These are phyloP conservation scores for Ganoderma boninense DNA, from an alignment of 1,284 basidiomycete species.

Conservation along the genomic window DNA sequence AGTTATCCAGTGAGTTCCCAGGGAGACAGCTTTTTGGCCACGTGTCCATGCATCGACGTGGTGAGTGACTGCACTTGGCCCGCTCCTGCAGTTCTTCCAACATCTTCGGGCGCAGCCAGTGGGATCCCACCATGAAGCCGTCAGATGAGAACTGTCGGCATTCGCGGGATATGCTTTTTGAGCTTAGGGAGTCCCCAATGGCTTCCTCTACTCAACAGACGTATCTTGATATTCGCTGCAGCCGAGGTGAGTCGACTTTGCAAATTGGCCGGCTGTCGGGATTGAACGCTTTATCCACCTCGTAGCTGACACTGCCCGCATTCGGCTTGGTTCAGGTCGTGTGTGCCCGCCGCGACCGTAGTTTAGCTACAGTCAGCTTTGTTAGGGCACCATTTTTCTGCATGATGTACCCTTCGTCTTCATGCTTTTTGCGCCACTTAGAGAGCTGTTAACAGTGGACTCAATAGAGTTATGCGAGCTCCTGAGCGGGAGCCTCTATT, in stretches of 20 bases:
- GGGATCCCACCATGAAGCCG: neutral
- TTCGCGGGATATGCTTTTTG: neutral
- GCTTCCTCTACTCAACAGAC: neutral
- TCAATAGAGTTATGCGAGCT: neutral
- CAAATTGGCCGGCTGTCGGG: too few species aligned
- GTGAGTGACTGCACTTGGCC: too few species aligned
- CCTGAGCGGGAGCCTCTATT: too few species aligned
- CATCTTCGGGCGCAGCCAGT: too few species aligned
- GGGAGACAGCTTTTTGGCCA: too few species aligned
- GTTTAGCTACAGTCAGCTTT: neutral
- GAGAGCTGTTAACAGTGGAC: neutral
- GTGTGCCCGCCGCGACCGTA: neutral
- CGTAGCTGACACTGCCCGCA: neutral
- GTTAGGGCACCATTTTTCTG: neutral
- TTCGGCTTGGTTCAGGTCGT: neutral
- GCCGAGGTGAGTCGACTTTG: neutral
- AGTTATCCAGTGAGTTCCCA: too few species aligned
- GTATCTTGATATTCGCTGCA: neutral
- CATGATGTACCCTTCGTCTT: neutral
- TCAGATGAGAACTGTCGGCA: neutral
- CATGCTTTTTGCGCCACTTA: neutral
- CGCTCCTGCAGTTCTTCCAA: too few species aligned
- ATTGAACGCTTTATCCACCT: neutral
- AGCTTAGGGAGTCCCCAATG: neutral
- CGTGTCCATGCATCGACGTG: too few species aligned